Conservation (phyloP, 208 protist genomes). For the Acanthamoeba triangularis region DNA sequence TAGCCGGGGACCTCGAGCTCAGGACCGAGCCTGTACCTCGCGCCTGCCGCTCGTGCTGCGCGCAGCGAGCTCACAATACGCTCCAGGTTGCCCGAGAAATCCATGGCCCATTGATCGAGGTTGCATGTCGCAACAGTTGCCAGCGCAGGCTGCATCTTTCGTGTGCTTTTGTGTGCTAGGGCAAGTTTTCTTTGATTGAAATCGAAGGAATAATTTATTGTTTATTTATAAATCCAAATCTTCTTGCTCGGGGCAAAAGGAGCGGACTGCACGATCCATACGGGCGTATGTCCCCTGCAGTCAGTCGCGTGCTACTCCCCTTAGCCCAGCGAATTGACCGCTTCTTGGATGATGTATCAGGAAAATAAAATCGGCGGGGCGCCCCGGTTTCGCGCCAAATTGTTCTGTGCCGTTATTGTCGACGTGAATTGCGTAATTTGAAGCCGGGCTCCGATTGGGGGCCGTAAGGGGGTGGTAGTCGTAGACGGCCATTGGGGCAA, state of each 20-base stretch:
- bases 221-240: background rate
- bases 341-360: too few relatives aligned
- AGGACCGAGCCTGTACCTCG: slow-evolving; percentile 38
- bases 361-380: too few relatives aligned
- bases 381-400: too few relatives aligned
- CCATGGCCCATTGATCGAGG: slow-evolving; percentile 94
- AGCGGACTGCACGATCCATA: too few relatives aligned
- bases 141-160: slow-evolving; percentile 32
- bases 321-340: too few relatives aligned
- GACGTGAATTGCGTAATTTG: background rate
- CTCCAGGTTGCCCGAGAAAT: slow-evolving; percentile 92
- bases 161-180: background rate
- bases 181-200: too few relatives aligned
- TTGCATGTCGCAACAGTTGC: slow-evolving; percentile 92
- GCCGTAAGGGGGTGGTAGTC: background rate
- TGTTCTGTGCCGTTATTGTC: background rate
- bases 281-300: too few relatives aligned
- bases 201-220: too few relatives aligned
- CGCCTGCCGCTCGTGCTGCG: slow-evolving; percentile 85
- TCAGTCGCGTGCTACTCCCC: too few relatives aligned
- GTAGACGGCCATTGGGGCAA: background rate
- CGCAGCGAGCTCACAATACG: slow-evolving; percentile 89
- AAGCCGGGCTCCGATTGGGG: background rate
- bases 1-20: slow-evolving; percentile 90
- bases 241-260: too few relatives aligned